Conservation (phyloP, 2,329 filamentous ascomycete genomes). For the Trichoderma sp. region DNA sequence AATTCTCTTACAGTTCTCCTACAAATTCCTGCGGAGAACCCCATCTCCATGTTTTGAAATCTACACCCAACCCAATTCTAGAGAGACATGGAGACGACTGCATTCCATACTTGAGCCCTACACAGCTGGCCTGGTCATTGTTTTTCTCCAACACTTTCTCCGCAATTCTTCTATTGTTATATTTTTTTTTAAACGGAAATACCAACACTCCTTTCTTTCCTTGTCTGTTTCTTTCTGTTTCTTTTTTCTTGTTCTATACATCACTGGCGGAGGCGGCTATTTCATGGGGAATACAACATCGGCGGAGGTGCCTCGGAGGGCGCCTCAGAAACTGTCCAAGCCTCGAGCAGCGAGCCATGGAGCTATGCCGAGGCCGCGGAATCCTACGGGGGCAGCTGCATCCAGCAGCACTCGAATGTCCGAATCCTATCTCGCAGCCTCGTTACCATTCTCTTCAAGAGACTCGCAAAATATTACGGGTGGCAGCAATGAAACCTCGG, state of each 20-base stretch:
- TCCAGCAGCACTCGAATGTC: constrained; percentile 33
- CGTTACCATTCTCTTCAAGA: constrained; percentile 27
- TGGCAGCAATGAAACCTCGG: background rate
- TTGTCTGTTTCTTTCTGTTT: background rate
- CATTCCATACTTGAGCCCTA: constrained; percentile 19
- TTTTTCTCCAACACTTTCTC: background rate
- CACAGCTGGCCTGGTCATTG: constrained; percentile 16
- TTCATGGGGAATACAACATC: constrained; percentile 57
- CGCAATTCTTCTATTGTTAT: background rate
- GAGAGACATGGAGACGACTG: constrained; percentile 18
- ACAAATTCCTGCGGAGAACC: constrained; percentile 18
- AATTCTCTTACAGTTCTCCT: constrained; percentile 15
- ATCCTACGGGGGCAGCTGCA: constrained; percentile 21
- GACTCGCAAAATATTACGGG: background rate
- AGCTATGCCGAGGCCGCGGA: constrained; percentile 45
- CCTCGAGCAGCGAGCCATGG: constrained; percentile 47
- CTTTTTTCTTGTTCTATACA: background rate
- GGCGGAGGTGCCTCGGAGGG: constrained; percentile 44
- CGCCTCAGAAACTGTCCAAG: constrained; percentile 55
- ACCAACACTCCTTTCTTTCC: background rate
- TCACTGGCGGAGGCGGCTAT: background rate
- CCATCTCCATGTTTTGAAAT: constrained; percentile 17
- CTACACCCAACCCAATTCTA: background rate
- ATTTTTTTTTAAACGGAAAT: background rate
- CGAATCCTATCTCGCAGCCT: constrained; percentile 38